Conservation (phyloP, 768 basidiomycete species). For the Saitozyma sp. region DNA sequence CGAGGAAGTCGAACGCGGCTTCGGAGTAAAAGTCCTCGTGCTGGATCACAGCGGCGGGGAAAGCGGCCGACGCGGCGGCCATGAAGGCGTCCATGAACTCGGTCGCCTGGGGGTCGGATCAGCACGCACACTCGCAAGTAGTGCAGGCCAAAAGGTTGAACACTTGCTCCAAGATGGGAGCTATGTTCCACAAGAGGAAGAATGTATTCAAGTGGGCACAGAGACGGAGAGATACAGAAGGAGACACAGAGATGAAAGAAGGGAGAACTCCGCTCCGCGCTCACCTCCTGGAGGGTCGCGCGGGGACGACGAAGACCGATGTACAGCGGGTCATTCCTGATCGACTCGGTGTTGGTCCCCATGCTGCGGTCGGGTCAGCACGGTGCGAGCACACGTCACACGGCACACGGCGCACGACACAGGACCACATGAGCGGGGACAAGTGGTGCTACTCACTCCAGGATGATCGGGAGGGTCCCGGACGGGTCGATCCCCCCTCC, state of each 20-base stretch:
- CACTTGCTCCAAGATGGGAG: not conserved
- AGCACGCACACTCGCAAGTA: too few species aligned
- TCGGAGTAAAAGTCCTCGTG: slow-evolving; percentile 89
- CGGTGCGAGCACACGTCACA: not conserved
- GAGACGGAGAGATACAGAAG: not conserved
- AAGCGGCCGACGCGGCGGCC: slow-evolving; percentile 69
- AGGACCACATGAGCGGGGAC: too few species aligned
- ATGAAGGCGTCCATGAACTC: slow-evolving; percentile 94
- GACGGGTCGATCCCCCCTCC: slow-evolving; percentile 66
- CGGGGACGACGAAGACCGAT: slow-evolving; percentile 71
- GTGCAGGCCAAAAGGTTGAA: not conserved
- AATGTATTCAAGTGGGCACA: not conserved
- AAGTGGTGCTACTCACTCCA: slow-evolving; percentile 37
- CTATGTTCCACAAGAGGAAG: not conserved
- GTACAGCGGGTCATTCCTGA: slow-evolving; percentile 83
- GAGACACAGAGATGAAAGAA: not conserved
- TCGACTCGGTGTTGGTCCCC: slow-evolving; percentile 79
- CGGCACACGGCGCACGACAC: not conserved
- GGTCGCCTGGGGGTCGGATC: slow-evolving; percentile 55
- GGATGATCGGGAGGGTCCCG: slow-evolving; percentile 42
- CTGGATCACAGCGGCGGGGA: slow-evolving; percentile 81
- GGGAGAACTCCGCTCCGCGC: slow-evolving; percentile 1
- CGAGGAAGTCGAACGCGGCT: slow-evolving; percentile 82
- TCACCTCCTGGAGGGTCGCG: slow-evolving; percentile 26
- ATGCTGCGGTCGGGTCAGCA: slow-evolving; percentile 58